Evolutionary conservation across 2,329 filamentous ascomycete genomes (phyloP), one percentile per base, ranked within the genome.

Genomic region (Gnomoniopsis smithogilvyi): DNA sequence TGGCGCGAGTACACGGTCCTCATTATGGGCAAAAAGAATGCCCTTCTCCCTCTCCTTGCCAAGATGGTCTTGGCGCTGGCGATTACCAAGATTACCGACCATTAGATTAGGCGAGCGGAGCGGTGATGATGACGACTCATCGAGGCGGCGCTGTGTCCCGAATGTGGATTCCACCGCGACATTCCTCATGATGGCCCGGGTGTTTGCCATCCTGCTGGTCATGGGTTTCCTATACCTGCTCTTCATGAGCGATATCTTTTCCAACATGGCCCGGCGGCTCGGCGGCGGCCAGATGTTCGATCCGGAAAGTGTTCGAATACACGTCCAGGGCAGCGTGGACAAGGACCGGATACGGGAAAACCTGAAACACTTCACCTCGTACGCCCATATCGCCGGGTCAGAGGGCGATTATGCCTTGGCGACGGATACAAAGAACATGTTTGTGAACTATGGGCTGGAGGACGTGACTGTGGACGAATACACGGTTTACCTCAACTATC

Each of bases 401-500:
- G 89, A 96, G 75, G 95, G 95, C 51, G 94, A 96, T 75, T 92
- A 89, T 67, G 90, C 89, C 49, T 80, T 96, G 56, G 94, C 91
- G 8, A 84, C 91, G 76, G 96, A 93, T 78, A 85, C 97, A 56
- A 83, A 93, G 72, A 86, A 86, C 67, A 83, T 89, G 71, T 96
- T 97, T 73, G 76, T 78, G 64, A 81, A 81, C 53, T 87, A 88
- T 49, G 83, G 85, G 3, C 80, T 99, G 68, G 92, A 96, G 66
- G 80, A 88, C 59, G 87, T 96, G 26, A 76, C 79, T 52, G 80
- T 92, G 67, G 89, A 96, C 67, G 85, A 92, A 69, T 96, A 91
- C 72, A 82, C 89, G 67, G 93, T 96, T 17, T 98, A 97, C 70
- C 78, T 98, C 68, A 98, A 98, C 73, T 99, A 96, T 71, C 92